A percentile compares a stretch with the other conserved stretches of the same genome.
Evolutionary conservation across 345 rosid species (phyloP).

Genomic region (Cardamine resedifolia): DNA sequence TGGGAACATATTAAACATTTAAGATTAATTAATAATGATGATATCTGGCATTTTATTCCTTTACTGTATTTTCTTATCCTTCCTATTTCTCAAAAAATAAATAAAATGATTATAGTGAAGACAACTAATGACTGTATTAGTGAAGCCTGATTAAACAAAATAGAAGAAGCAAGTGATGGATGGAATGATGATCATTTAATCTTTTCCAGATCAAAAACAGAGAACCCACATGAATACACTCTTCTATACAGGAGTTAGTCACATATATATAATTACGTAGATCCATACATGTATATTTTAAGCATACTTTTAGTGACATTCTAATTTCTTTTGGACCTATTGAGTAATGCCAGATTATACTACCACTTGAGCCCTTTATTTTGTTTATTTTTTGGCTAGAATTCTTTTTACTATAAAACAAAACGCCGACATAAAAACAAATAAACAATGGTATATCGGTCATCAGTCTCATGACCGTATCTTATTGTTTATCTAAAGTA

Average conservation of each 20-base stretch:
- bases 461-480: conserved; percentile 34
- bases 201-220: conserved; percentile 37
- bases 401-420: conserved; percentile 28
- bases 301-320: conserved; percentile 29
- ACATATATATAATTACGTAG: conserved; percentile 24
- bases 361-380: conserved; percentile 19
- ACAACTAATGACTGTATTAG: conserved; percentile 14
- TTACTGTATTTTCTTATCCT: neutral
- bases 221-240: conserved; percentile 37
- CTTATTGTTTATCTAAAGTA: conserved; percentile 35
- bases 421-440: conserved; percentile 40
- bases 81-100: neutral
- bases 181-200: conserved; percentile 30
- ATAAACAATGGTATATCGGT: conserved; percentile 35
- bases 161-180: conserved; percentile 39
- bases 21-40: neutral
- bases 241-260: neutral
- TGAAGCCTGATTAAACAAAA: conserved; percentile 27
- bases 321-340: conserved; percentile 25
- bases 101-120: conserved; percentile 2
- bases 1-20: too few species aligned
- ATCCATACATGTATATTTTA: conserved; percentile 19
- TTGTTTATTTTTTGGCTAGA: neutral
- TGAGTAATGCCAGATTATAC: conserved; percentile 32
- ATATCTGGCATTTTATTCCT: neutral